Percentiles rank a stretch among this genome's conserved stretches.
These are phyloP conservation scores for Diplocarpon mali DNA, from an alignment of 2,329 filamentous ascomycete genomes.

Conservation along the genomic window DNA sequence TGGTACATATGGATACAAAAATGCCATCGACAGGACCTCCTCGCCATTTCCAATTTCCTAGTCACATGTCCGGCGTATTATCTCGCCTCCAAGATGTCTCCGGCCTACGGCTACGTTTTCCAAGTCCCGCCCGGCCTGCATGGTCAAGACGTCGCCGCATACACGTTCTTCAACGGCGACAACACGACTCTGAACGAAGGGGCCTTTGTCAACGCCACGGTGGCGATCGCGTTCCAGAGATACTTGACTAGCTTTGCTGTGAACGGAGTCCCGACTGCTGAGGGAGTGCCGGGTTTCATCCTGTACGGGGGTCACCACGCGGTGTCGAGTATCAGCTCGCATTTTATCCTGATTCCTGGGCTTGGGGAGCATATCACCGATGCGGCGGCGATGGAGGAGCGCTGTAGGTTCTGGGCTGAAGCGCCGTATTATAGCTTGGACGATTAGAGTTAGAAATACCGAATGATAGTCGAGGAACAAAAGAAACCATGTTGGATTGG, in stretches of 20 bases:
- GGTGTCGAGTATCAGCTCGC: constrained; percentile 9
- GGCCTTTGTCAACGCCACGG: constrained; percentile 20
- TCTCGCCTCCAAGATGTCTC: constrained; percentile 31
- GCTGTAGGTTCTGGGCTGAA: constrained; percentile 21
- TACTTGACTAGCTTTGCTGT: constrained; percentile 29
- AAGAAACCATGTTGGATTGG: no score
- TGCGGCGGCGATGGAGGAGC: constrained; percentile 20
- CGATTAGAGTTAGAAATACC: no score
- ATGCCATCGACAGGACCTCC: constrained; percentile 32
- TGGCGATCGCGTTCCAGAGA: constrained; percentile 29
- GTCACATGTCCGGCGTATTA: constrained; percentile 43
- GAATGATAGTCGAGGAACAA: no score
- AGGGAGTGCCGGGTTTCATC: constrained; percentile 16
- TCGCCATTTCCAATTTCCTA: constrained; percentile 32
- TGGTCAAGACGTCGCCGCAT: constrained; percentile 38
- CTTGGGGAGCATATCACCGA: constrained; percentile 13
- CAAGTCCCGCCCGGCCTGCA: constrained; percentile 41
- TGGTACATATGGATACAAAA: constrained; percentile 34
- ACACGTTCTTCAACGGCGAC: constrained; percentile 39
- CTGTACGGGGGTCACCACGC: constrained; percentile 15
- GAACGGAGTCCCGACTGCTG: constrained; percentile 26
- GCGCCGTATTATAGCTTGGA: background rate
- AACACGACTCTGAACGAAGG: constrained; percentile 18
- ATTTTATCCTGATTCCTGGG: constrained; percentile 2
- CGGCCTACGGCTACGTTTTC: constrained; percentile 40